These are phyloP conservation scores for Nicotiana knightiana DNA, from an alignment of 257 asterid species.

Conservation along the genomic window DNA sequence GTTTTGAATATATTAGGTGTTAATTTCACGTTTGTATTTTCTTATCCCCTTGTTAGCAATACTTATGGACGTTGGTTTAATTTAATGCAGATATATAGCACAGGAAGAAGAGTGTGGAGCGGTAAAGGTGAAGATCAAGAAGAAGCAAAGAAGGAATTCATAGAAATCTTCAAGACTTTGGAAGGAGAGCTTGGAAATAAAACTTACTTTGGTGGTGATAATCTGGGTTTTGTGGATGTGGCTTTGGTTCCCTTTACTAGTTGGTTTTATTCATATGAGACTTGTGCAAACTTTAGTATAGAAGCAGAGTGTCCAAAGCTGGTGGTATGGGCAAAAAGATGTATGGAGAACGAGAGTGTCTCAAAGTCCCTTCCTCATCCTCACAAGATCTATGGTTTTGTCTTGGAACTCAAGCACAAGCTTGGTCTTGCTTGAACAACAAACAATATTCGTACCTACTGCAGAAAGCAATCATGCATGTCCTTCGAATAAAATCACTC, in stretches of 20 bases:
- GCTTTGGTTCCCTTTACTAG: conserved; percentile 7
- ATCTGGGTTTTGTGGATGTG: conserved; percentile 11
- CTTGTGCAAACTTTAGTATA: conserved; percentile 11
- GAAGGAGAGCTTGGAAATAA: conserved; percentile 13
- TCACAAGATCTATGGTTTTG: conserved; percentile 9
- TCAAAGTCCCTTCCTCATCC: conserved; percentile 15
- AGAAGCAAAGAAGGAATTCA: conserved; percentile 6
- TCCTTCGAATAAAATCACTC: too few species aligned
- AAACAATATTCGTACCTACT: too few species aligned
- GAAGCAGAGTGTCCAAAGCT: conserved; percentile 6
- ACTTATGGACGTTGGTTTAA: not conserved
- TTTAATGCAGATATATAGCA: conserved; percentile 4
- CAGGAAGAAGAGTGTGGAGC: conserved; percentile 8
- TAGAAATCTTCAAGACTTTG: not conserved
- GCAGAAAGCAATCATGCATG: too few species aligned
- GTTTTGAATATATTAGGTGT: too few species aligned
- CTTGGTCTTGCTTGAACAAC: not conserved
- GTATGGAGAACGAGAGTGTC: conserved; percentile 5
- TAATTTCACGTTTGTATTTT: not conserved
- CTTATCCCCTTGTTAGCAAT: not conserved
- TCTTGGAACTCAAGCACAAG: conserved; percentile 10
- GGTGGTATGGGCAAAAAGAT: conserved; percentile 6
- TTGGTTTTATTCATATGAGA: conserved; percentile 11
- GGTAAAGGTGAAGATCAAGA: conserved; percentile 6
- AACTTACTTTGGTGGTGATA: conserved; percentile 9